Conservation (phyloP, 345 rosid species). For the Corchorus capsularis region DNA sequence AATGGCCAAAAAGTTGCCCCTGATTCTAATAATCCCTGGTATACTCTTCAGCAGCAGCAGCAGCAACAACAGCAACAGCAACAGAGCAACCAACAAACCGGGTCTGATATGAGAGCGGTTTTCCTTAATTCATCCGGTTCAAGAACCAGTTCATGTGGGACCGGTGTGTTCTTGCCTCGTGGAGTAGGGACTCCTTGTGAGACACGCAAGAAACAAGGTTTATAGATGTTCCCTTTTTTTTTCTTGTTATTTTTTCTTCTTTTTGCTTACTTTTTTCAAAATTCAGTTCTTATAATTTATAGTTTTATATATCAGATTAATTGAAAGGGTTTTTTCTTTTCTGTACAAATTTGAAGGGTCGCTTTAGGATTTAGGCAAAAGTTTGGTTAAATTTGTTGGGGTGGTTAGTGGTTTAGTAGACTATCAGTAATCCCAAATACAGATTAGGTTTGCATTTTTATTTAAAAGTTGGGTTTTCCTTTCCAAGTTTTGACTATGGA, state of each 20-base stretch:
- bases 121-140: slow-evolving; percentile 54
- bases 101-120: slow-evolving; percentile 65
- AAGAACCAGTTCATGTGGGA: slow-evolving; percentile 59
- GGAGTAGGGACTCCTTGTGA: slow-evolving; percentile 38
- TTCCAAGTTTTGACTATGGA: neutral
- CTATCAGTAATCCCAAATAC: neutral
- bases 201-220: slow-evolving; percentile 68
- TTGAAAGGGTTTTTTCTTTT: neutral
- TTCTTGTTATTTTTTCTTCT: neutral
- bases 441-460: slow-evolving; percentile 17
- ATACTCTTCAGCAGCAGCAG: slow-evolving; percentile 24
- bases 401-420: slow-evolving; percentile 23
- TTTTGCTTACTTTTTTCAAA: neutral
- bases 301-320: neutral
- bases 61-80: slow-evolving; percentile 24
- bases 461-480: neutral
- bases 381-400: slow-evolving; percentile 21
- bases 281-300: no score
- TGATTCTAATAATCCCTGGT: slow-evolving; percentile 19
- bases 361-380: neutral
- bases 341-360: neutral
- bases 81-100: slow-evolving; percentile 33
- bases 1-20: slow-evolving; percentile 20
- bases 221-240: neutral
- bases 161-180: slow-evolving; percentile 92